Conservation (phyloP, 208 protist species). For the Crithidia mellificae region DNA sequence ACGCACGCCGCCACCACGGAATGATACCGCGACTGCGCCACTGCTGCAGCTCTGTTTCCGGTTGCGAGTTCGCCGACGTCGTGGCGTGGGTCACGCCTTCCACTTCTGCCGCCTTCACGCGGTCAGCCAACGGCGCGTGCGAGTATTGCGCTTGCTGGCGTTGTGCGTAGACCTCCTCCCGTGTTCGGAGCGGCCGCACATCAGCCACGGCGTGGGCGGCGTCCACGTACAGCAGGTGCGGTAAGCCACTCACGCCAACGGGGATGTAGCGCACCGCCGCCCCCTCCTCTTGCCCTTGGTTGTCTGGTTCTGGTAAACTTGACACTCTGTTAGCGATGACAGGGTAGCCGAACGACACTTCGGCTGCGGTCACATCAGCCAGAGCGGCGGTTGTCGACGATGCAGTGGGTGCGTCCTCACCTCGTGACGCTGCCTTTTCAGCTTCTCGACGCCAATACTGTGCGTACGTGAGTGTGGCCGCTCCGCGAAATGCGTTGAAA, state of each 20-base stretch:
- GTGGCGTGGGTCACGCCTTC: neutral
- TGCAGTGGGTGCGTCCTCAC: neutral
- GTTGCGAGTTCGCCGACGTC: neutral
- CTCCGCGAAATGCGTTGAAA: too few relatives aligned
- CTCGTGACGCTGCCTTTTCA: neutral
- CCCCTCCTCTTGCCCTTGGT: too few relatives aligned
- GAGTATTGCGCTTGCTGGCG: conserved; percentile 48
- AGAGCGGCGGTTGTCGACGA: neutral
- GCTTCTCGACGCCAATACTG: conserved; percentile 18
- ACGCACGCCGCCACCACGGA: conserved; percentile 43
- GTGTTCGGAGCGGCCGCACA: conserved; percentile 30
- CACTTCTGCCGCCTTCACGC: neutral
- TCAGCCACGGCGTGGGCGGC: conserved; percentile 41
- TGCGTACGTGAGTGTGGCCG: conserved; percentile 26
- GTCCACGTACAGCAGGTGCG: conserved; percentile 55
- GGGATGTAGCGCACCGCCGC: conserved; percentile 29
- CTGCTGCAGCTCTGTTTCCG: conserved; percentile 8
- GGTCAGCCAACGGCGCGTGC: neutral
- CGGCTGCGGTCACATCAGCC: neutral
- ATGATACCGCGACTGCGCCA: conserved; percentile 25
- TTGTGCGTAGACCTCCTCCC: conserved; percentile 41
- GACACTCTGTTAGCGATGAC: neutral
- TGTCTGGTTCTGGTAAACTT: neutral
- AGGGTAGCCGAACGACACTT: conserved; percentile 32
- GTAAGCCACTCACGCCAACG: conserved; percentile 62